These are phyloP conservation scores for Aegilops umbellulata DNA, from an alignment of 176 grass and related monocot genomes.

Conservation along the genomic window DNA sequence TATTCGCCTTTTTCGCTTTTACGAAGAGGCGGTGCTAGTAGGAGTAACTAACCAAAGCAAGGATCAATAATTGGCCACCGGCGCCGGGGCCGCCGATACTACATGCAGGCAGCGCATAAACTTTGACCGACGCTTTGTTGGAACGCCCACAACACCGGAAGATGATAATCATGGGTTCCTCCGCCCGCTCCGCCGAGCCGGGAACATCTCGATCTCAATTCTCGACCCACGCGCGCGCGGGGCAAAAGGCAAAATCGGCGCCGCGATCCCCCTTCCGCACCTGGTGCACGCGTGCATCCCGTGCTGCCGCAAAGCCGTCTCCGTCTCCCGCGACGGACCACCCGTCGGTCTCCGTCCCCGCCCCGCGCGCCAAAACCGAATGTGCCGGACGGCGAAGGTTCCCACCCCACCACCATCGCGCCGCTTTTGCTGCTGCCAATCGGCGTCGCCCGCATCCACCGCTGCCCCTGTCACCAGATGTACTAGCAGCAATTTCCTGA, in stretches of 20 bases:
- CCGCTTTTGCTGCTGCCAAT: constrained; percentile 17
- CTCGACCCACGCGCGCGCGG: too few species aligned
- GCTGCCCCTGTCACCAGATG: too few species aligned
- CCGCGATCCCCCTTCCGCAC: constrained; percentile 8
- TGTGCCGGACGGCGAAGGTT: background rate
- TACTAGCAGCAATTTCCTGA: too few species aligned
- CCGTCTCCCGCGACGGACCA: background rate
- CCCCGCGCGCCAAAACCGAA: background rate
- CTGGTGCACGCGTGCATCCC: constrained; percentile 1
- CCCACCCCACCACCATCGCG: background rate
- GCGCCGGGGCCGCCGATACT: background rate
- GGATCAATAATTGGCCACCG: background rate
- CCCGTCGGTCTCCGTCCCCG: background rate
- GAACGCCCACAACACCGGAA: background rate
- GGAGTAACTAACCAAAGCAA: too few species aligned
- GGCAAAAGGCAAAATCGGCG: background rate
- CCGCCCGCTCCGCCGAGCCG: background rate
- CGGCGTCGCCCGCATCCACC: background rate
- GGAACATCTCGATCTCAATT: background rate
- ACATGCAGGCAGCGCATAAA: background rate
- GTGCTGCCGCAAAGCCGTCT: too few species aligned
- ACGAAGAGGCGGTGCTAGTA: too few species aligned
- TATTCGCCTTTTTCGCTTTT: background rate
- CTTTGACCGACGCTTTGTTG: background rate
- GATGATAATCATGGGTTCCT: background rate